These are phyloP conservation scores for Mycena rosella DNA, from an alignment of 768 basidiomycete genomes.

Conservation along the genomic window DNA sequence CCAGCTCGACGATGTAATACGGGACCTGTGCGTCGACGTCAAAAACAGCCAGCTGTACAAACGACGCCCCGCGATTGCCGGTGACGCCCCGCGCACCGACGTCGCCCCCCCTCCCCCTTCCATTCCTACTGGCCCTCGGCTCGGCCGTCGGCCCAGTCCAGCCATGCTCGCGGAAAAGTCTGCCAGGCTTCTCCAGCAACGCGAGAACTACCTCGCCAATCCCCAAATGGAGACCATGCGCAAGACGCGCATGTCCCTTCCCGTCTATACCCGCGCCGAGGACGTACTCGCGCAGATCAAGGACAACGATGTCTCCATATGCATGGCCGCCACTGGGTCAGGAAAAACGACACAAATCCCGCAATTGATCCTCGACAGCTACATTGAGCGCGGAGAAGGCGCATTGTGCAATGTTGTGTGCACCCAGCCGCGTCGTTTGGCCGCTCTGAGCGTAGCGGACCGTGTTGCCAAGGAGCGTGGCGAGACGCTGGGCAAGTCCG, in stretches of 20 bases:
- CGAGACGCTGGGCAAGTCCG: constrained; percentile 73
- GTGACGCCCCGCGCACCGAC: constrained; percentile 27
- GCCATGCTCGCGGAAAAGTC: constrained; percentile 66
- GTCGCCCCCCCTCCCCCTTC: constrained; percentile 12
- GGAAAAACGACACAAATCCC: constrained; percentile 97
- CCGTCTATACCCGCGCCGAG: constrained; percentile 77
- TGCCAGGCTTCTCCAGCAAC: constrained; percentile 62
- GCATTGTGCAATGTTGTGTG: constrained; percentile 91
- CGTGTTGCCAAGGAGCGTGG: constrained; percentile 93
- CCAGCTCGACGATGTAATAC: constrained; percentile 74
- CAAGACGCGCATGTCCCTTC: constrained; percentile 72
- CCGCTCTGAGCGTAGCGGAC: constrained; percentile 92
- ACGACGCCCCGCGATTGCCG: constrained; percentile 64
- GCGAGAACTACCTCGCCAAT: constrained; percentile 71
- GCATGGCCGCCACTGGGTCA: constrained; percentile 91
- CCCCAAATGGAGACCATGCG: constrained; percentile 77
- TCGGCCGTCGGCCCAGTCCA: constrained; percentile 41
- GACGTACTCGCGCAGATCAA: constrained; percentile 78
- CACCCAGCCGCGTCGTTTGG: constrained; percentile 92
- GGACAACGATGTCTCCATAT: constrained; percentile 86
- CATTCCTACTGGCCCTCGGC: constrained; percentile 22
- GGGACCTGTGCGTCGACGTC: constrained; percentile 77
- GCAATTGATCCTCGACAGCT: constrained; percentile 90
- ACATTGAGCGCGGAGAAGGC: constrained; percentile 83
- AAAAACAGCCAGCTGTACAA: constrained; percentile 72